Evolutionary conservation across 1,284 basidiomycete genomes (phyloP).

Genomic region (Ceratobasidium sp.): DNA sequence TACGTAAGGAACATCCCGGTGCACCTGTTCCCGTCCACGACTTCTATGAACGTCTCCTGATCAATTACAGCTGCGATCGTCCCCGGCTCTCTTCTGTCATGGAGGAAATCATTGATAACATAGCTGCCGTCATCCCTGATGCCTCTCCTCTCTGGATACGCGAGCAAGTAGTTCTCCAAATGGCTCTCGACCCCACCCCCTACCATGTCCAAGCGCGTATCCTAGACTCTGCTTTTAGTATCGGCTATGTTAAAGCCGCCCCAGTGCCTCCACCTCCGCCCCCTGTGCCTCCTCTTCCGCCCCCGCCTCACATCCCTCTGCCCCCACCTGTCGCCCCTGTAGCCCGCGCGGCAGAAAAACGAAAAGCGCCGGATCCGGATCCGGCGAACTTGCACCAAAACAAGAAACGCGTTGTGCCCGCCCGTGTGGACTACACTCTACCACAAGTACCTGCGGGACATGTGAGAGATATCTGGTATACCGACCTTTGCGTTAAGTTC

Average conservation of each 20-base stretch:
- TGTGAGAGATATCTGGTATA: background rate
- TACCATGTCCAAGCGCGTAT: conserved; percentile 7
- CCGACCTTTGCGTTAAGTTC: conserved; percentile 15
- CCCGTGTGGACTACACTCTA: conserved; percentile 26
- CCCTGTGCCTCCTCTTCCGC: background rate
- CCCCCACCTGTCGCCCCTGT: conserved; percentile 1
- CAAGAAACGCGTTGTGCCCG: conserved; percentile 2
- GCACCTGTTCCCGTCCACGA: background rate
- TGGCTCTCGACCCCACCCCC: conserved; percentile 2
- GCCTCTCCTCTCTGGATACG: conserved; percentile 5
- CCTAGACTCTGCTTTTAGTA: conserved; percentile 15
- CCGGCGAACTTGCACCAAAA: background rate
- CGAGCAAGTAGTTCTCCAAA: conserved; percentile 22
- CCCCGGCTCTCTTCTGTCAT: background rate
- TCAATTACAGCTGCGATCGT: background rate
- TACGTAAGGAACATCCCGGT: conserved; percentile 20
- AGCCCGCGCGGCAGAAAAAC: background rate
- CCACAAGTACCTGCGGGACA: background rate
- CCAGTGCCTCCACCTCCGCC: background rate
- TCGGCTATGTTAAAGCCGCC: conserved; percentile 25
- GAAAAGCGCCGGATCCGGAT: conserved; percentile 29
- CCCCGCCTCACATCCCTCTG: background rate
- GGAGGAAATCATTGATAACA: background rate
- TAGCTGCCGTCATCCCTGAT: conserved; percentile 32
- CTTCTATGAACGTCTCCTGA: background rate